Percentiles rank a stretch among this genome's conserved stretches.
These are phyloP conservation scores for Dryas alaskensis DNA, from an alignment of 306 rosid genomes.

Conservation along the genomic window DNA sequence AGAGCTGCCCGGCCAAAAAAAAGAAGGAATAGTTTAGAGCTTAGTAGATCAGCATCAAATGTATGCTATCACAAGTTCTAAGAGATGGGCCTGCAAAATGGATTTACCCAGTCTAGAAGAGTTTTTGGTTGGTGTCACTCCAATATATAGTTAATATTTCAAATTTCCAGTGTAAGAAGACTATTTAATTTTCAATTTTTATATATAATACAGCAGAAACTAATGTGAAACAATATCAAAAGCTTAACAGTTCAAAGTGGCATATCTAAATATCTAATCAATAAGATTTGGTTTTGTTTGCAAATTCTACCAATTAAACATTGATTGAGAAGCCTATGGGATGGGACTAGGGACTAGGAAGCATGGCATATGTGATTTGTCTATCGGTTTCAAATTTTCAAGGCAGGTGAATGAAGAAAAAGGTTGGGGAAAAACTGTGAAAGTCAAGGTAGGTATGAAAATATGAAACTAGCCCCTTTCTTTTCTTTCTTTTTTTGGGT, in stretches of 20 bases:
- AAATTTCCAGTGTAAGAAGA: too few relatives aligned
- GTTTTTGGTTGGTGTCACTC: too few relatives aligned
- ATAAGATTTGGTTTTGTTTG: constrained; percentile 29
- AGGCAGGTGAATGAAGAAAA: background rate
- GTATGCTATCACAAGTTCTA: too few relatives aligned
- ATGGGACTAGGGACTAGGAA: background rate
- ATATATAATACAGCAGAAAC: constrained; percentile 12
- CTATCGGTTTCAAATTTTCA: background rate
- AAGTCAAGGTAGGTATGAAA: background rate
- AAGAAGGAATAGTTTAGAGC: too few relatives aligned
- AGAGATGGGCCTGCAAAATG: too few relatives aligned
- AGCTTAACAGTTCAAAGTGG: constrained; percentile 35
- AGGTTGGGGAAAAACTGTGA: background rate
- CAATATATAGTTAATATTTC: too few relatives aligned
- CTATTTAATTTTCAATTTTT: constrained; percentile 21
- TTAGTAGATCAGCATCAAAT: too few relatives aligned
- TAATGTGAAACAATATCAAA: constrained; percentile 33
- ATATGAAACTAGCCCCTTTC: background rate
- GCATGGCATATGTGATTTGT: background rate
- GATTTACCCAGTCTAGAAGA: too few relatives aligned
- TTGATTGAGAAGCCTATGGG: constrained; percentile 32
- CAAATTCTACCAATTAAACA: constrained; percentile 31
- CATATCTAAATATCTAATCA: constrained; percentile 40
- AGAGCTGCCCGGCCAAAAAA: too few relatives aligned
- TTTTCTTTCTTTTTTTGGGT: too few relatives aligned